These are phyloP conservation scores for Ustilago curta DNA, from an alignment of 1,284 basidiomycete genomes.

Conservation along the genomic window DNA sequence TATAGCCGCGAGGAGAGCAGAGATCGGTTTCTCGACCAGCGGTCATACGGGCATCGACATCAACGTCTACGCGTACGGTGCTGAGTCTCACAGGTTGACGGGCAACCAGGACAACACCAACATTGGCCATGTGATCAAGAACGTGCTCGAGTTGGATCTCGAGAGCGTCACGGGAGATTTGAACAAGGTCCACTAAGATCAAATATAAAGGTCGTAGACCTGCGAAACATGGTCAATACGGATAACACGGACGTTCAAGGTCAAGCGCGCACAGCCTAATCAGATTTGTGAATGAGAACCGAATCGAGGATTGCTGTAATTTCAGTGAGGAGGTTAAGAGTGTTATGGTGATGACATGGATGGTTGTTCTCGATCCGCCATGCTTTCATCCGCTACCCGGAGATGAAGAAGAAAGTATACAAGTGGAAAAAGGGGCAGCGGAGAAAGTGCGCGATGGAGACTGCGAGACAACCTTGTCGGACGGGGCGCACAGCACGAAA, in stretches of 20 bases:
- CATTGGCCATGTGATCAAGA: conserved; percentile 60
- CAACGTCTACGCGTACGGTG: conserved; percentile 69
- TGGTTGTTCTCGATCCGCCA: neutral
- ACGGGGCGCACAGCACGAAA: conserved; percentile 10
- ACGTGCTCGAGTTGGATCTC: conserved; percentile 56
- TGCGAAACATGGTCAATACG: no score
- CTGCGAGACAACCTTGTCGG: conserved; percentile 2
- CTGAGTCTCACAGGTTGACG: conserved; percentile 48
- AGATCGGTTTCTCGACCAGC: conserved; percentile 70
- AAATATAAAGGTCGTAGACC: neutral
- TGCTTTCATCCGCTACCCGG: neutral
- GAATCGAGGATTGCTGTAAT: no score
- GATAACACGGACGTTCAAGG: no score
- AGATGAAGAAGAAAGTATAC: conserved; percentile 5
- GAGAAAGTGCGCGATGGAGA: neutral
- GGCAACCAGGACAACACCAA: conserved; percentile 70
- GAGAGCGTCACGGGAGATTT: conserved; percentile 51
- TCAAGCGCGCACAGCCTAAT: no score
- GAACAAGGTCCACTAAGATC: conserved; percentile 13
- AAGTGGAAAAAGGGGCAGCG: neutral
- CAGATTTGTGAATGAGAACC: no score
- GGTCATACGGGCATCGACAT: conserved; percentile 71
- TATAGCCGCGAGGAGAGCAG: conserved; percentile 63
- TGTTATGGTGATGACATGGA: neutral
- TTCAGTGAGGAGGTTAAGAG: neutral